phyloP scores from a whole-genome alignment of 768 basidiomycete genomes.

The Dacryopinax primogenitus region DNA sequence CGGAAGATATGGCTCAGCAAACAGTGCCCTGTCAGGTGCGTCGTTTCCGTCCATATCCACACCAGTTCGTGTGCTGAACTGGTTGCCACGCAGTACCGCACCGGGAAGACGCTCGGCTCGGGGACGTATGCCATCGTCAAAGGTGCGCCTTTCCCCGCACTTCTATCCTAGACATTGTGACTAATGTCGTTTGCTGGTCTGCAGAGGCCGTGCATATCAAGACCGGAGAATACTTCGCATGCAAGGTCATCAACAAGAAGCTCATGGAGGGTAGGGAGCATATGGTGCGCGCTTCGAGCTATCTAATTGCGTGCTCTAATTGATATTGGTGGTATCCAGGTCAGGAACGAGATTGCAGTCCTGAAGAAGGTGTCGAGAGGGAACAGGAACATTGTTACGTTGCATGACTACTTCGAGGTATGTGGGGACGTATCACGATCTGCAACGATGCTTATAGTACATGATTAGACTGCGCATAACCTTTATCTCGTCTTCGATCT shows the following conservation, averaged over 20 bases:
- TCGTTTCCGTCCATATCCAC: not conserved
- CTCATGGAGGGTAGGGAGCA: slow-evolving; percentile 96
- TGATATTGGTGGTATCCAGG: slow-evolving; percentile 34
- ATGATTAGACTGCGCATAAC: slow-evolving; percentile 69
- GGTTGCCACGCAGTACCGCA: slow-evolving; percentile 48
- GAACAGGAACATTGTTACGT: slow-evolving; percentile 77
- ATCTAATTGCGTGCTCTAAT: not conserved
- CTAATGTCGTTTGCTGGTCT: not conserved
- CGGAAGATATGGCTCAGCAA: slow-evolving; percentile 12
- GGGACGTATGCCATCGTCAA: slow-evolving; percentile 93
- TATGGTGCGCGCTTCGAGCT: slow-evolving; percentile 51
- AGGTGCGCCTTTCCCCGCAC: slow-evolving; percentile 17
- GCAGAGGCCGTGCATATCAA: slow-evolving; percentile 82
- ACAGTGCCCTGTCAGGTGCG: slow-evolving; percentile 29
- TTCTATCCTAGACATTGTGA: not conserved
- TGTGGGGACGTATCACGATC: slow-evolving; percentile 15
- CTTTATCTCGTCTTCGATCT: slow-evolving; percentile 92
- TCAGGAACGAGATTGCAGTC: slow-evolving; percentile 93
- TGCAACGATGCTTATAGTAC: not conserved
- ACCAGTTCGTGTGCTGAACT: not conserved
- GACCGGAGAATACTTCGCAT: slow-evolving; percentile 89
- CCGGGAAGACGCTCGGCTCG: slow-evolving; percentile 75
- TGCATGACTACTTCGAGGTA: slow-evolving; percentile 94
- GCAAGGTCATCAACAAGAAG: slow-evolving; percentile 99
- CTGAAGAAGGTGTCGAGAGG: slow-evolving; percentile 88